Conservation (phyloP, 2,329 filamentous ascomycete species). For the Paraconiothyrium brasiliense region DNA sequence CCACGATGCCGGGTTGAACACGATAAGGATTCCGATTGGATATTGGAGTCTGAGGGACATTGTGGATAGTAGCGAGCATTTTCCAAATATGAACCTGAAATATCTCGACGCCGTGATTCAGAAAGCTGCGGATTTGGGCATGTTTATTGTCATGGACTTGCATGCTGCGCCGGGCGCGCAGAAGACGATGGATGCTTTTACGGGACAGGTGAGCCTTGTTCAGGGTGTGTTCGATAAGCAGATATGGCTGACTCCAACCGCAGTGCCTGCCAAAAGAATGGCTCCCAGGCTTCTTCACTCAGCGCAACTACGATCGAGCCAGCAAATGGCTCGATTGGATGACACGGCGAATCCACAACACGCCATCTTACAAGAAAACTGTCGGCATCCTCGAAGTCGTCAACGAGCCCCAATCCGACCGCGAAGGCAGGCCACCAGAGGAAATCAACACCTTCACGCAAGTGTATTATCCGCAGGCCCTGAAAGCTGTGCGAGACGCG, state of each 20-base stretch:
- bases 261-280: constrained; percentile 29
- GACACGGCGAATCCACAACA: constrained; percentile 61
- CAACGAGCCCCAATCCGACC: constrained; percentile 62
- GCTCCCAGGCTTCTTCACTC: constrained; percentile 64
- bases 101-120: constrained; percentile 59
- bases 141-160: constrained; percentile 65
- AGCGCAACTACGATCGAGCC: constrained; percentile 66
- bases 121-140: constrained; percentile 59
- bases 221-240: no score
- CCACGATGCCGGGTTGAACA: constrained; percentile 61
- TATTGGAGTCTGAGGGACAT: constrained; percentile 65
- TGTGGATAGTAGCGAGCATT: constrained; percentile 61
- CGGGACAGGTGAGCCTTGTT: constrained; percentile 50
- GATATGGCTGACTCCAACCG: neutral
- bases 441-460: constrained; percentile 39
- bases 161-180: constrained; percentile 65
- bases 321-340: constrained; percentile 66
- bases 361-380: constrained; percentile 61
- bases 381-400: constrained; percentile 65
- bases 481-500: constrained; percentile 57
- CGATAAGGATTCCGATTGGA: constrained; percentile 64
- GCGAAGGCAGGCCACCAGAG: constrained; percentile 20
- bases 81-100: constrained; percentile 59
- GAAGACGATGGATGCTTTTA: constrained; percentile 57
- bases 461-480: constrained; percentile 61